Evolutionary conservation across 2,329 filamentous ascomycete species (phyloP).

Genomic region (Colletotrichum horii): DNA sequence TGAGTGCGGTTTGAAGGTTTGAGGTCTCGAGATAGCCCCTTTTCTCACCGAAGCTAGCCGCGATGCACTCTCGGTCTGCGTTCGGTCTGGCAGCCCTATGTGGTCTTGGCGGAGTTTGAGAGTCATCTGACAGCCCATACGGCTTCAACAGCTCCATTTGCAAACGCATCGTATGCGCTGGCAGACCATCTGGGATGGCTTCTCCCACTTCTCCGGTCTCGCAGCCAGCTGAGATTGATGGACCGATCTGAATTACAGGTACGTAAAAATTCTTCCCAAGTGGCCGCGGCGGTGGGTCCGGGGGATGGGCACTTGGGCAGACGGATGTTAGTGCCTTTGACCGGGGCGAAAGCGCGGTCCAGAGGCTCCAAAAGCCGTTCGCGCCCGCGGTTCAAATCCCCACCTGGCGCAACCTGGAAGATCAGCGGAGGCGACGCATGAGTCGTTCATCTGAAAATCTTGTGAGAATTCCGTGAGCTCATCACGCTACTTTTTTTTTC

Average conservation of each 20-base stretch:
- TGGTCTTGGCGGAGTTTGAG: neutral
- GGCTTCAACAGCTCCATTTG: neutral
- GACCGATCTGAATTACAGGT: neutral
- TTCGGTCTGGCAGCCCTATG: neutral
- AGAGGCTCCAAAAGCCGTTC: neutral
- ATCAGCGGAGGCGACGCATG: neutral
- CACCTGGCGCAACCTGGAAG: neutral
- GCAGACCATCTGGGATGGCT: neutral
- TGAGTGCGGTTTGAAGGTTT: neutral
- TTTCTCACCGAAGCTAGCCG: neutral
- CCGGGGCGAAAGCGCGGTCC: neutral
- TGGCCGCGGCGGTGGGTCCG: constrained; percentile 10
- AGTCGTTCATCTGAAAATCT: constrained; percentile 5
- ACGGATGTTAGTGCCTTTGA: neutral
- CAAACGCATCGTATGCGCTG: neutral
- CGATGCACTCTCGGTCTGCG: neutral
- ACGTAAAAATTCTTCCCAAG: constrained; percentile 5
- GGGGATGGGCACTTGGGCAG: neutral
- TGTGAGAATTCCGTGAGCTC: neutral
- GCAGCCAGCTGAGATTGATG: neutral
- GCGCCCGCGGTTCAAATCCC: neutral
- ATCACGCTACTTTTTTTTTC: neutral
- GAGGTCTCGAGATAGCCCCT: neutral
- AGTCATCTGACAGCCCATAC: neutral
- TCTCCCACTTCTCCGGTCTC: neutral